A percentile compares a stretch with the other conserved stretches of the same genome.
Conservation (phyloP, 495 filamentous ascomycete genomes). For the Penicillium fimorum region DNA sequence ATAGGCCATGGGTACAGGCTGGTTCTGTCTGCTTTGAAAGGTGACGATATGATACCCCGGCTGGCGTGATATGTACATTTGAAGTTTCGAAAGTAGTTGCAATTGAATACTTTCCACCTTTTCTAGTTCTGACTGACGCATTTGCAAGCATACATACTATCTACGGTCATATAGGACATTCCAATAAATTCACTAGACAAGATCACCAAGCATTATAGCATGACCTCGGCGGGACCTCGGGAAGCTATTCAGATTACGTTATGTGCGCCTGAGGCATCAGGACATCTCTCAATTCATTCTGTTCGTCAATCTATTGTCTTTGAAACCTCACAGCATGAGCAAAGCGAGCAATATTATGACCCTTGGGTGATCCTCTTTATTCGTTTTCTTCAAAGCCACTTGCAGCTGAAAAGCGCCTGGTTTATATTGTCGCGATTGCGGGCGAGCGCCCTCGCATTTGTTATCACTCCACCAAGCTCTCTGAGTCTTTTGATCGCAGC, state of each 20-base stretch:
- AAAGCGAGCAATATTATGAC: conserved; percentile 2
- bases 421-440: conserved; percentile 5
- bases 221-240: not conserved
- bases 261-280: conserved; percentile 20
- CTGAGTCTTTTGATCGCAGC: conserved; percentile 5
- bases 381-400: not conserved
- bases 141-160: not conserved
- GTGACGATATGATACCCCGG: conserved; percentile 34
- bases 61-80: conserved; percentile 14
- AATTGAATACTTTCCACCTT: conserved; percentile 6
- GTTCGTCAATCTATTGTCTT: conserved; percentile 16
- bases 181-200: not conserved
- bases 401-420: not conserved
- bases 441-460: conserved; percentile 8
- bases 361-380: conserved; percentile 6
- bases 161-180: not conserved
- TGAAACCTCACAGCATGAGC: conserved; percentile 10
- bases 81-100: conserved; percentile 8
- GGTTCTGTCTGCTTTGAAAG: conserved; percentile 22
- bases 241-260: conserved; percentile 16
- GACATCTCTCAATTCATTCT: conserved; percentile 6
- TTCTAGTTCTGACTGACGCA: not conserved
- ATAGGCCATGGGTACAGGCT: conserved; percentile 17
- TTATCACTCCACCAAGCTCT: conserved; percentile 8
- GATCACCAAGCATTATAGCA: not conserved